phyloP scores from a whole-genome alignment of 306 rosid species.

The Echinosophora koreensis region DNA sequence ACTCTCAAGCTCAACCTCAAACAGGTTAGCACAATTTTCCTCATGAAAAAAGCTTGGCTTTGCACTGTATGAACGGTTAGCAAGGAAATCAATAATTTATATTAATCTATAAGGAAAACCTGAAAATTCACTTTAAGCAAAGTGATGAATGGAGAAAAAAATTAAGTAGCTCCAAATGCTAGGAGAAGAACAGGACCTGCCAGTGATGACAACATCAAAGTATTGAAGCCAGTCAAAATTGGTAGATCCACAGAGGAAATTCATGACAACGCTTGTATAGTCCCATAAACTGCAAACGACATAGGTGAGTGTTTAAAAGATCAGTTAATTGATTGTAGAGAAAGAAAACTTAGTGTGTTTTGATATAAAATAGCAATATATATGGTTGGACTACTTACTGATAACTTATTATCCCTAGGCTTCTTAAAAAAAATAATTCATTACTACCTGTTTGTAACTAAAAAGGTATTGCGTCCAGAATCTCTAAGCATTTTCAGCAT shows the following conservation, averaged over 20 bases:
- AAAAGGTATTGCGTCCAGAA: conserved; percentile 88
- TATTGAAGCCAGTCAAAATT: conserved; percentile 85
- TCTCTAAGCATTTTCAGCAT: conserved; percentile 92
- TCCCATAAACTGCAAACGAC: conserved; percentile 91
- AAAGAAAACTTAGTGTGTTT: conserved; percentile 15
- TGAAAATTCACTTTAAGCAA: background rate
- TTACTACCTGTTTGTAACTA: conserved; percentile 91
- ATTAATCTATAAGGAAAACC: conserved; percentile 9
- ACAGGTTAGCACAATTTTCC: conserved; percentile 85
- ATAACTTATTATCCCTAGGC: background rate
- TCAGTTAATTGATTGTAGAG: background rate
- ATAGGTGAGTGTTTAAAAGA: conserved; percentile 16
- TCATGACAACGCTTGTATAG: conserved; percentile 93
- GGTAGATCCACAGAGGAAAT: conserved; percentile 75
- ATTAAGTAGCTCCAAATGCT: conserved; percentile 11
- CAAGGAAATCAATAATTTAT: conserved; percentile 13
- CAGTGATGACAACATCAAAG: conserved; percentile 93
- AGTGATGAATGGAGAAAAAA: conserved; percentile 33
- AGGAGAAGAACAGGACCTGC: conserved; percentile 70
- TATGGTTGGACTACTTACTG: conserved; percentile 10
- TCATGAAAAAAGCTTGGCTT: conserved; percentile 96
- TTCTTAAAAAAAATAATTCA: conserved; percentile 29
- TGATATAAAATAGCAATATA: conserved; percentile 25
- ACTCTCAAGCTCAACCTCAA: conserved; percentile 87
- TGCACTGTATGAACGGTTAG: conserved; percentile 72